Conservation (phyloP, 2,329 filamentous ascomycete species). For the Aureobasidium sp. region DNA sequence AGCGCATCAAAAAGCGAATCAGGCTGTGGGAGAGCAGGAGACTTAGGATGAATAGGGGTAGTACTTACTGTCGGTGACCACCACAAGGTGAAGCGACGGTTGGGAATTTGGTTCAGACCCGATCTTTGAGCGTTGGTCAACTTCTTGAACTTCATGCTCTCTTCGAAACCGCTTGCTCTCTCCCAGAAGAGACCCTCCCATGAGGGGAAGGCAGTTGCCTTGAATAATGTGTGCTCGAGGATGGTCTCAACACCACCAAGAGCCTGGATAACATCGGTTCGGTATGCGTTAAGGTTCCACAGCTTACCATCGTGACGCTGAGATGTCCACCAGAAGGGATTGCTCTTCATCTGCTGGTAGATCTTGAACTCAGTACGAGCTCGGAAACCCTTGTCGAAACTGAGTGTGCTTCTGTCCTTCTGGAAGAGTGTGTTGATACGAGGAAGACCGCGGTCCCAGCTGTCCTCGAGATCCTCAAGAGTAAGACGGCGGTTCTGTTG, state of each 20-base stretch:
- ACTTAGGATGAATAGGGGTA: background rate
- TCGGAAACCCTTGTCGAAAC: conserved; percentile 98
- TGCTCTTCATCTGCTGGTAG: conserved; percentile 98
- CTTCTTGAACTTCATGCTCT: conserved; percentile 96
- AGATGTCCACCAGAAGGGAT: conserved; percentile 99
- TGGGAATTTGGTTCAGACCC: conserved; percentile 96
- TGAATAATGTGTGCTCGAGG: conserved; percentile 86
- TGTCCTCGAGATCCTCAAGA: conserved; percentile 92
- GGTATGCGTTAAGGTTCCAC: conserved; percentile 93
- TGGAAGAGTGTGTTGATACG: conserved; percentile 99
- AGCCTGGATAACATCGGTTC: conserved; percentile 94
- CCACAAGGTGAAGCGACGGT: conserved; percentile 96
- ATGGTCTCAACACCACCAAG: conserved; percentile 96
- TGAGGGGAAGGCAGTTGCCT: conserved; percentile 89
- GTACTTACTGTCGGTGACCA: conserved; percentile 56
- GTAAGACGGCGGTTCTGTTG: conserved; percentile 94
- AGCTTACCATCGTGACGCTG: conserved; percentile 95
- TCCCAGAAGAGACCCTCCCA: conserved; percentile 95
- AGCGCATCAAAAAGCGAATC: background rate
- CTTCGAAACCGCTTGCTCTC: conserved; percentile 28
- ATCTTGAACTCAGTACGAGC: conserved; percentile 94
- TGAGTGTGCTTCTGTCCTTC: conserved; percentile 92
- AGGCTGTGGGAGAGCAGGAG: background rate
- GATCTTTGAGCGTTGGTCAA: conserved; percentile 94
- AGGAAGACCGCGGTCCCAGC: conserved; percentile 94